Conservation (phyloP, 2,329 filamentous ascomycete species). For the Tothia fuscella region DNA sequence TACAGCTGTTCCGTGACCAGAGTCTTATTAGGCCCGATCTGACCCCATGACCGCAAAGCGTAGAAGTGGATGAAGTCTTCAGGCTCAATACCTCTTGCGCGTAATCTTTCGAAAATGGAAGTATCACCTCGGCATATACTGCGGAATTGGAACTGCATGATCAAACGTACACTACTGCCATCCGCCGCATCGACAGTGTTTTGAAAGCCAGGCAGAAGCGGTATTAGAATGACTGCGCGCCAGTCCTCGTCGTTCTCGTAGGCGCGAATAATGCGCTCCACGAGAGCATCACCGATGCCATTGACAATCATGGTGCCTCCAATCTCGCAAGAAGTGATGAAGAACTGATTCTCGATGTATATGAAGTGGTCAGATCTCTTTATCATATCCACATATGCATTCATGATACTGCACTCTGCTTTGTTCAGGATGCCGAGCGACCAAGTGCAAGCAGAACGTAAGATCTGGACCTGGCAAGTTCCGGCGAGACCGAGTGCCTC, state of each 20-base stretch:
- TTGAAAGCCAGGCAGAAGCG: conserved; percentile 96
- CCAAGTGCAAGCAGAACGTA: conserved; percentile 84
- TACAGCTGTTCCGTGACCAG: conserved; percentile 94
- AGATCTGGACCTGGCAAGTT: conserved; percentile 91
- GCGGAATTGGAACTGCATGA: conserved; percentile 93
- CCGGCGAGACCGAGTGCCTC: conserved; percentile 80
- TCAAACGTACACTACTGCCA: conserved; percentile 84
- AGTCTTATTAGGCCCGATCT: conserved; percentile 69
- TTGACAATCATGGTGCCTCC: conserved; percentile 83
- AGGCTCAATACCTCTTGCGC: conserved; percentile 70
- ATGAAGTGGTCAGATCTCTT: conserved; percentile 93
- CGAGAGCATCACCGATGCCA: conserved; percentile 84
- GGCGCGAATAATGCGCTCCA: conserved; percentile 80
- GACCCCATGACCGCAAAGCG: conserved; percentile 82
- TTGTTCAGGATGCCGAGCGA: conserved; percentile 75
- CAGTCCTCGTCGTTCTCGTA: conserved; percentile 76
- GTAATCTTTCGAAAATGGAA: conserved; percentile 81
- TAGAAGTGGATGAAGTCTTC: conserved; percentile 96
- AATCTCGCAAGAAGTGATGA: conserved; percentile 84
- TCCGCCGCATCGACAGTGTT: conserved; percentile 91
- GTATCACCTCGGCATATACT: conserved; percentile 89
- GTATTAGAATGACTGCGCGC: conserved; percentile 82
- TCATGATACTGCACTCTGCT: conserved; percentile 90
- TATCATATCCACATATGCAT: conserved; percentile 88
- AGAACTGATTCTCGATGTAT: conserved; percentile 99